A percentile compares a stretch with the other conserved stretches of the same genome.
phyloP scores from a whole-genome alignment of 2,329 filamentous ascomycete species.

The Macrophomina phaseolina region DNA sequence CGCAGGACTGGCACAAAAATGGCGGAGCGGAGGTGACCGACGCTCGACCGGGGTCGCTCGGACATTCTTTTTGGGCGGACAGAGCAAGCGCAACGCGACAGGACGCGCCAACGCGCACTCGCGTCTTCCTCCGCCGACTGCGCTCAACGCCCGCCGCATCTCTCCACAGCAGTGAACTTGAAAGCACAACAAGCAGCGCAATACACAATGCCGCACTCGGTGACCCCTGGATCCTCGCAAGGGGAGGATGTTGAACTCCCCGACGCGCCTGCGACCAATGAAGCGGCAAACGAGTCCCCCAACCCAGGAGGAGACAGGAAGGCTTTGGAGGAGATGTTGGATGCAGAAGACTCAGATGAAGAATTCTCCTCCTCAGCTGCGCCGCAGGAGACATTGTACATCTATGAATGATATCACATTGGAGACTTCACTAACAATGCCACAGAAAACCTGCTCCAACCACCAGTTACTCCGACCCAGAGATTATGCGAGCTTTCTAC shows the following conservation, averaged over 20 bases:
- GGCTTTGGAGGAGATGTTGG: conserved; percentile 64
- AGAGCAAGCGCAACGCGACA: not conserved
- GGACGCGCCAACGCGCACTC: conserved; percentile 16
- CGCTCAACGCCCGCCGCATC: not conserved
- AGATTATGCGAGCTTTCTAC: conserved; percentile 92
- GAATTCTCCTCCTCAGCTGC: conserved; percentile 62
- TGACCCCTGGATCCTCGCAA: conserved; percentile 47
- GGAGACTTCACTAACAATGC: not conserved
- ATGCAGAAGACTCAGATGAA: conserved; percentile 62
- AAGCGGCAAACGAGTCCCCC: conserved; percentile 30
- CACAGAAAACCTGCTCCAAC: conserved; percentile 43
- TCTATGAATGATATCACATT: not conserved
- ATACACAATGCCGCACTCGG: conserved; percentile 53
- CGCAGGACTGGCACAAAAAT: not conserved
- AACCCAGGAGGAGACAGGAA: conserved; percentile 38
- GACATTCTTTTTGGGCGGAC: too few relatives aligned
- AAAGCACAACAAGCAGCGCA: not conserved
- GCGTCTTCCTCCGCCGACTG: conserved; percentile 15
- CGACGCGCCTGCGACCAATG: conserved; percentile 39
- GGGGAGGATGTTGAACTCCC: conserved; percentile 48
- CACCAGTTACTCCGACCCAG: conserved; percentile 68
- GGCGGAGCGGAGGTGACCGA: conserved; percentile 4
- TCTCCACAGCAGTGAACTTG: conserved; percentile 4
- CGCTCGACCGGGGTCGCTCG: not conserved
- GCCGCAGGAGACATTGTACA: conserved; percentile 50